Conservation (phyloP, 257 asterid species). For the Paulownia fortunei region DNA sequence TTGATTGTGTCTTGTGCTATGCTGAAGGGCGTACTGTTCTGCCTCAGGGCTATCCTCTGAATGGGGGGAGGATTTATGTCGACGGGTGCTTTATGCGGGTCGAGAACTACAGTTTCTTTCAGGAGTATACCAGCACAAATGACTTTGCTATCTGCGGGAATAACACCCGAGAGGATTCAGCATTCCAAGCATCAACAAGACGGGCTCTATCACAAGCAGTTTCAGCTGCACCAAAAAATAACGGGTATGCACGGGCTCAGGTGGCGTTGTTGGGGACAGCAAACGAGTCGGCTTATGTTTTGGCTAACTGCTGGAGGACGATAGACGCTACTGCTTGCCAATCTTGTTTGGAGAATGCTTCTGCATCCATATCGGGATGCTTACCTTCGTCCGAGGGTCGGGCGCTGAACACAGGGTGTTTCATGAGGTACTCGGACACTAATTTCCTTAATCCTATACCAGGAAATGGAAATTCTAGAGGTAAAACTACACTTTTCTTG, state of each 20-base stretch:
- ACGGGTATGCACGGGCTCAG: slow-evolving; percentile 50
- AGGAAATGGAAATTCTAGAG: slow-evolving; percentile 54
- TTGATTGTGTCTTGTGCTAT: slow-evolving; percentile 78
- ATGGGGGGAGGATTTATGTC: slow-evolving; percentile 63
- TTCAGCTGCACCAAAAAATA: slow-evolving; percentile 37
- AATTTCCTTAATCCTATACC: slow-evolving; percentile 58
- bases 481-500: slow-evolving; percentile 34
- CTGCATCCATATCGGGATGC: slow-evolving; percentile 46
- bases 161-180: slow-evolving; percentile 33
- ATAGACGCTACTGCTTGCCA: slow-evolving; percentile 45
- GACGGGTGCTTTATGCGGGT: slow-evolving; percentile 87
- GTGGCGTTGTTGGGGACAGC: slow-evolving; percentile 27
- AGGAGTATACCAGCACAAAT: slow-evolving; percentile 48
- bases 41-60: slow-evolving; percentile 73
- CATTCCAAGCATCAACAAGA: slow-evolving; percentile 39
- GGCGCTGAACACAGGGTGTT: slow-evolving; percentile 69
- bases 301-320: slow-evolving; percentile 70
- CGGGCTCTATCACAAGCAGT: slow-evolving; percentile 51
- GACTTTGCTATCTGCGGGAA: slow-evolving; percentile 59
- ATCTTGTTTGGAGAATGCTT: slow-evolving; percentile 61
- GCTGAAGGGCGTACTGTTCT: slow-evolving; percentile 73
- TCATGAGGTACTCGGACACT: slow-evolving; percentile 58
- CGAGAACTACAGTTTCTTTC: slow-evolving; percentile 67
- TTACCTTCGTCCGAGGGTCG: slow-evolving; percentile 65
- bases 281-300: slow-evolving; percentile 46